phyloP scores from a whole-genome alignment of 164 flowering plant species.

The Sextonia rubra region DNA sequence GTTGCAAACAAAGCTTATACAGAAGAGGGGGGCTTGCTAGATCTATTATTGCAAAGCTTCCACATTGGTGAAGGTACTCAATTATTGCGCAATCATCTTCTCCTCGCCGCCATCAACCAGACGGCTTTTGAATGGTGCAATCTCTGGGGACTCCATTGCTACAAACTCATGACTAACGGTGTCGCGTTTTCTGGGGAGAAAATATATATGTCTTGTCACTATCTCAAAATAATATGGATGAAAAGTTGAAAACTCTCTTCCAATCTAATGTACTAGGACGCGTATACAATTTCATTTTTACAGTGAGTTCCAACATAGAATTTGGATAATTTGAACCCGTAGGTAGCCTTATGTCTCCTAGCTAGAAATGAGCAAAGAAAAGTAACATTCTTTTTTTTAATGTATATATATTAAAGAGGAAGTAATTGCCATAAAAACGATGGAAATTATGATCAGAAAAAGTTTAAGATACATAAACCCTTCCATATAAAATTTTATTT shows the following conservation, averaged over 20 bases:
- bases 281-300: conserved; percentile 71
- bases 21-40: conserved; percentile 51
- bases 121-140: conserved; percentile 54
- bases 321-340: no score
- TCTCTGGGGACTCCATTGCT: conserved; percentile 52
- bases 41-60: conserved; percentile 60
- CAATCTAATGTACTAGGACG: conserved; percentile 50
- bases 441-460: no score
- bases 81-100: conserved; percentile 38
- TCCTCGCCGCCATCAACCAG: conserved; percentile 56
- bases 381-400: no score
- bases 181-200: conserved; percentile 58
- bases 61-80: conserved; percentile 63
- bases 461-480: no score
- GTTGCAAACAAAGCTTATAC: conserved; percentile 61
- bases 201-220: conserved; percentile 62
- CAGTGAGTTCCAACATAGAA: conserved; percentile 33
- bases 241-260: conserved; percentile 57
- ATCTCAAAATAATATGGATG: conserved; percentile 81
- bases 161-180: conserved; percentile 44
- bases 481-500: no score
- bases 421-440: no score
- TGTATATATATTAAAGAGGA: no score
- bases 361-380: no score
- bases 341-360: no score